Conservation (phyloP, 2,329 filamentous ascomycete species). For the Graphilbum sp. region DNA sequence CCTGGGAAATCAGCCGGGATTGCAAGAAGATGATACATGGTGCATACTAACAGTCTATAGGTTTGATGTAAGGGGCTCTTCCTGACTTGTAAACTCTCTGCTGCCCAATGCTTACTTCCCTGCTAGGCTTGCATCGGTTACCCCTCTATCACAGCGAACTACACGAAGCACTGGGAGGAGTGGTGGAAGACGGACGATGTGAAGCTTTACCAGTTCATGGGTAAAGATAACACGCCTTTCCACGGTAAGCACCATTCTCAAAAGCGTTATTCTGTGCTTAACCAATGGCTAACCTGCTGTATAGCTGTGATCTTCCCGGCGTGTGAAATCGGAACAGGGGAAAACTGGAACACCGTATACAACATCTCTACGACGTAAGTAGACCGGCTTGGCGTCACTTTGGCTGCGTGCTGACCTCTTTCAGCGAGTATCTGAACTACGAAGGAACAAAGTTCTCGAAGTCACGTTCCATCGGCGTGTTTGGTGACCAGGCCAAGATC, state of each 20-base stretch:
- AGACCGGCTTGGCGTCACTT: no score
- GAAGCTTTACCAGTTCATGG: slow-evolving; percentile 86
- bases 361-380: slow-evolving; percentile 59
- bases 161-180: slow-evolving; percentile 68
- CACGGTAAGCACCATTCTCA: slow-evolving; percentile 31
- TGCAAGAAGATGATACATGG: no score
- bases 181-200: slow-evolving; percentile 92
- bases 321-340: slow-evolving; percentile 66
- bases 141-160: slow-evolving; percentile 83
- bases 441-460: slow-evolving; percentile 88
- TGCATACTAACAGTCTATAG: no score
- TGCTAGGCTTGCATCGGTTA: slow-evolving; percentile 78
- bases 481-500: slow-evolving; percentile 76
- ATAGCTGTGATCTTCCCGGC: slow-evolving; percentile 69
- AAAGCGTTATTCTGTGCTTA: neutral
- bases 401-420: no score
- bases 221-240: slow-evolving; percentile 72
- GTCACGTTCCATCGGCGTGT: slow-evolving; percentile 76
- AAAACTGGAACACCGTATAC: slow-evolving; percentile 81
- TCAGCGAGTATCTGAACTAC: slow-evolving; percentile 65
- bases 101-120: no score
- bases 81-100: no score
- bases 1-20: no score
- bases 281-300: neutral
- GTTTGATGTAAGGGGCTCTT: slow-evolving; percentile 7